A percentile compares a stretch with the other conserved stretches of the same genome.
phyloP scores from a whole-genome alignment of 2,329 filamentous ascomycete genomes.

The Monilinia polystroma region DNA sequence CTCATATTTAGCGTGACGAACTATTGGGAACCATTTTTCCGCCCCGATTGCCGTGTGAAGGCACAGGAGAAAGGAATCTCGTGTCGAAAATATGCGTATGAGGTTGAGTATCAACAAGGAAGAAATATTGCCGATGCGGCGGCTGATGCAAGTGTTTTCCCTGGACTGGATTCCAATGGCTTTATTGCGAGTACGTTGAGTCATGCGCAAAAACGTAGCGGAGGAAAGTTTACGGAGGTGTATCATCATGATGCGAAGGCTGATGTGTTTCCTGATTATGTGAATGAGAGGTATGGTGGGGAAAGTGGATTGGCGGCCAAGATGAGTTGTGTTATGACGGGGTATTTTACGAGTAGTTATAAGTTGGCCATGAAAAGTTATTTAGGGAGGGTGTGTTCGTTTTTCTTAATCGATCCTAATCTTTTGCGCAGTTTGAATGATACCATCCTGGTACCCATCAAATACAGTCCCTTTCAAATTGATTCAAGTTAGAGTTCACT shows the following conservation, averaged over 20 bases:
- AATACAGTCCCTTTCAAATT: no score
- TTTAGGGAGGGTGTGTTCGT: constrained; percentile 45
- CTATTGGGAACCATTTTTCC: constrained; percentile 31
- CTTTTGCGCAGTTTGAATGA: background rate
- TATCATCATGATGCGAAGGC: constrained; percentile 56
- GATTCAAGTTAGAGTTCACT: background rate
- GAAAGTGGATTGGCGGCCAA: constrained; percentile 45
- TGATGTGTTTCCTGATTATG: constrained; percentile 41
- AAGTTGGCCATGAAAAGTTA: constrained; percentile 48
- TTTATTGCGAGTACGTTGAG: constrained; percentile 43
- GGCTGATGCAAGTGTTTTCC: constrained; percentile 40
- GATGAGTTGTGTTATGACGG: constrained; percentile 46
- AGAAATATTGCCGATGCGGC: constrained; percentile 57
- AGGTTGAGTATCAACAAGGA: constrained; percentile 52
- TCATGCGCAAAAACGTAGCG: constrained; percentile 48
- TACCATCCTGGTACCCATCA: no score
- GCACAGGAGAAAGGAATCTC: constrained; percentile 40
- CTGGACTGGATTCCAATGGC: constrained; percentile 41
- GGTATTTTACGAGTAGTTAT: constrained; percentile 45
- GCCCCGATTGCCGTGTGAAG: constrained; percentile 24
- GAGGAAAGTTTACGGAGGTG: constrained; percentile 47
- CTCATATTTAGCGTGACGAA: constrained; percentile 44
- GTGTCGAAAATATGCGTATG: constrained; percentile 40
- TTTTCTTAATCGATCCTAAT: background rate
- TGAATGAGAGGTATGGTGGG: constrained; percentile 44